Evolutionary conservation across 257 asterid genomes (phyloP).

Genomic region (Mitragyna speciosa): DNA sequence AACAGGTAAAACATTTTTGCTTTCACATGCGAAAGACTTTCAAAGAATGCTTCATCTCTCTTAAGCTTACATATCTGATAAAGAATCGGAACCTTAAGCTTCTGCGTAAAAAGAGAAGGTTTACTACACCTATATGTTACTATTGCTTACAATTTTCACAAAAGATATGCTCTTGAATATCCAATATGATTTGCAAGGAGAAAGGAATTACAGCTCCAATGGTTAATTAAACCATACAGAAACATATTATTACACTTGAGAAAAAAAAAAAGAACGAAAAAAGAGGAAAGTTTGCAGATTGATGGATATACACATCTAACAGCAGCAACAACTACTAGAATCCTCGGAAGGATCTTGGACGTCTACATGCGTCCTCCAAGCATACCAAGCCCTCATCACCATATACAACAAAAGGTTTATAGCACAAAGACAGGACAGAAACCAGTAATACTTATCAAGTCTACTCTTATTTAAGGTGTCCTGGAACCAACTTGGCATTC

Average conservation of each 20-base stretch:
- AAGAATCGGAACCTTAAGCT: too few species aligned
- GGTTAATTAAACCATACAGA: not conserved
- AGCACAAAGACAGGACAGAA: slow-evolving; percentile 23
- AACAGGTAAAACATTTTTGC: too few species aligned
- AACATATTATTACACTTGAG: not conserved
- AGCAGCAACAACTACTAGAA: not conserved
- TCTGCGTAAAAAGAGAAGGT: too few species aligned
- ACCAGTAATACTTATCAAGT: slow-evolving; percentile 35
- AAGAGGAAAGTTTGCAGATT: not conserved
- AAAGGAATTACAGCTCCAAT: not conserved
- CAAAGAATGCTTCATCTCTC: too few species aligned
- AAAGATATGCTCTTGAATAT: not conserved
- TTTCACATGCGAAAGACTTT: too few species aligned
- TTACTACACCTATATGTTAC: too few species aligned
- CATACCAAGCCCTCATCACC: slow-evolving; percentile 18
- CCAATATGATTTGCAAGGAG: not conserved
- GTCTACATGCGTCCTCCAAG: not conserved
- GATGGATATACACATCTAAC: not conserved
- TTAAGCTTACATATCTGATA: too few species aligned
- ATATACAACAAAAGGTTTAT: slow-evolving; percentile 14
- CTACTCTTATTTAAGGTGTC: slow-evolving; percentile 26
- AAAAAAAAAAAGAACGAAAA: too few species aligned
- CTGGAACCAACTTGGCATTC: slow-evolving; percentile 29
- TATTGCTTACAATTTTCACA: not conserved
- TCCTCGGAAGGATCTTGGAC: not conserved